Evolutionary conservation across 2,329 filamentous ascomycete species (phyloP).

Genomic region (Neonectria coccinea): DNA sequence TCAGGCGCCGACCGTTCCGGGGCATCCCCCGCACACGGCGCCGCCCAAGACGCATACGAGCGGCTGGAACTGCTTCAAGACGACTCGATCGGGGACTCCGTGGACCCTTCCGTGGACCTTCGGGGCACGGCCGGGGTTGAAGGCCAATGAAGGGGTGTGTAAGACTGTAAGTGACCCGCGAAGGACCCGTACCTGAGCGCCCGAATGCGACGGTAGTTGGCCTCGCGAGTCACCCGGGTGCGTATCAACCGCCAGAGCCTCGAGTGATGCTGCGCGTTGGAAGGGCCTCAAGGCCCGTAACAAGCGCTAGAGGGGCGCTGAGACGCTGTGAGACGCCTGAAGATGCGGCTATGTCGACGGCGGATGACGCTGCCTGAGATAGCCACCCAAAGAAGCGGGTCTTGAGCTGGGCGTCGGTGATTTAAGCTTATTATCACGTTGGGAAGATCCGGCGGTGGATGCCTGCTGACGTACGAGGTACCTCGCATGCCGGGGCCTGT

Average conservation of each 20-base stretch:
- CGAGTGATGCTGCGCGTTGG: not conserved
- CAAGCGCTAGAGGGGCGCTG: slow-evolving; percentile 13
- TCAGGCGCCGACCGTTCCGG: slow-evolving; percentile 36
- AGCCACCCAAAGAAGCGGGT: slow-evolving; percentile 31
- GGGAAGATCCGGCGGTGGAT: slow-evolving; percentile 35
- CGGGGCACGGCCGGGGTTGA: slow-evolving; percentile 21
- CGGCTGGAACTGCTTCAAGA: slow-evolving; percentile 19
- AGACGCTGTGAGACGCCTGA: slow-evolving; percentile 17
- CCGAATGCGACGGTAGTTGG: slow-evolving; percentile 2
- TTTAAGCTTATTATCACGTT: slow-evolving; percentile 46
- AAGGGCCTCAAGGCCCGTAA: not conserved
- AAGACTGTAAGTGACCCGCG: slow-evolving; percentile 2
- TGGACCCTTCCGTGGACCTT: slow-evolving; percentile 28
- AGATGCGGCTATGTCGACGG: slow-evolving; percentile 30
- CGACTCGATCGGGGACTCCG: slow-evolving; percentile 31
- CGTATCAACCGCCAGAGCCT: slow-evolving; percentile 3
- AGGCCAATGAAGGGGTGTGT: slow-evolving; percentile 18
- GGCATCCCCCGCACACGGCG: slow-evolving; percentile 28
- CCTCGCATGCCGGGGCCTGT: slow-evolving; percentile 32
- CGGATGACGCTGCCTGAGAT: slow-evolving; percentile 23
- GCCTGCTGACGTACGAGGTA: slow-evolving; percentile 43
- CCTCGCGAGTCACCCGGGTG: not conserved
- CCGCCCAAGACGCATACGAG: slow-evolving; percentile 30
- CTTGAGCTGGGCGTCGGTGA: slow-evolving; percentile 36
- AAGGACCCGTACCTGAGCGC: slow-evolving; percentile 7